Evolutionary conservation across 306 rosid species (phyloP).

Genomic region (Cucurbita pepo): DNA sequence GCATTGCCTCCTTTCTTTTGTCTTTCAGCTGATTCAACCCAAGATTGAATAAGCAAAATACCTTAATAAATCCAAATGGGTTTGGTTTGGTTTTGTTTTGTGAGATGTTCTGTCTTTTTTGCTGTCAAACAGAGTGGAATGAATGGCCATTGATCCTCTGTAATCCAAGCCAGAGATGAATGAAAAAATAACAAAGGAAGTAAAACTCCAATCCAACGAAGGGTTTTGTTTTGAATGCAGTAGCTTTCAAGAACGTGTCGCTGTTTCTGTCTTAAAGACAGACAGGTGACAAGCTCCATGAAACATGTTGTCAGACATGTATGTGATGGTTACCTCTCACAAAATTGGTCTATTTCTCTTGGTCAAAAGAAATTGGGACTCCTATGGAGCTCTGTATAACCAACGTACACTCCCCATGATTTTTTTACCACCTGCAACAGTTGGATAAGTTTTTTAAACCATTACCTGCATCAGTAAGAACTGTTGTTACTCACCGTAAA

Average conservation of each 20-base stretch:
- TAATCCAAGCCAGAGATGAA: not conserved
- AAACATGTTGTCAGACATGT: slow-evolving; percentile 11
- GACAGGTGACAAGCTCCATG: slow-evolving; percentile 6
- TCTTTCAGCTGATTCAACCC: not conserved
- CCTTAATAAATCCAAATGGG: not conserved
- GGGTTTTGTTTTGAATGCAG: slow-evolving; percentile 1
- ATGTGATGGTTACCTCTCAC: not conserved
- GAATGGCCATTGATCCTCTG: not conserved
- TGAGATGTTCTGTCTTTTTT: not conserved
- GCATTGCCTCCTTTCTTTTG: not conserved
- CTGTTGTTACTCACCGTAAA: not conserved
- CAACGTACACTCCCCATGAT: not conserved
- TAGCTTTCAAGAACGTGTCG: not conserved
- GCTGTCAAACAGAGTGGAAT: not conserved
- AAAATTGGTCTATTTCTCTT: not conserved
- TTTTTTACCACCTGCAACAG: not conserved
- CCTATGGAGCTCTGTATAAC: not conserved
- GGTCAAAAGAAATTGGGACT: not conserved
- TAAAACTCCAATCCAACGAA: not conserved
- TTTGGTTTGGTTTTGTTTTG: not conserved
- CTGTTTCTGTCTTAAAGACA: not conserved
- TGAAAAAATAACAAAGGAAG: not conserved
- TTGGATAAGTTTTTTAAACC: not conserved
- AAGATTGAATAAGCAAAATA: not conserved
- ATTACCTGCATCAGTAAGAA: not conserved